These are phyloP conservation scores for Cinnamomum micranthum DNA, from an alignment of 164 flowering plant genomes.

Conservation along the genomic window DNA sequence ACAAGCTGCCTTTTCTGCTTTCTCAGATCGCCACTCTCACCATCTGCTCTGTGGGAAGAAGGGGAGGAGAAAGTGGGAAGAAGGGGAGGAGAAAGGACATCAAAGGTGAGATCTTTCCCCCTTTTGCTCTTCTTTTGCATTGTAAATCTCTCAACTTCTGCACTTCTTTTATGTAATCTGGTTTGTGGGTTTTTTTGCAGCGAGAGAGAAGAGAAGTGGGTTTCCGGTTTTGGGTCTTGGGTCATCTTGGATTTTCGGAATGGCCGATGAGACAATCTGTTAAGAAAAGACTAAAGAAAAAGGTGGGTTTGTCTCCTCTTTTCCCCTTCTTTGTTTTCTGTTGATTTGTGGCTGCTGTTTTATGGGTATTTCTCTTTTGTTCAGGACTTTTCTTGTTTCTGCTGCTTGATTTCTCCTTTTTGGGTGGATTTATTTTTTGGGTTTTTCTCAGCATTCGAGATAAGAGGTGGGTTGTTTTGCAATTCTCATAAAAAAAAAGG, in stretches of 20 bases:
- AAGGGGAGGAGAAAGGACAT: neutral
- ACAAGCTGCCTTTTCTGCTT: slow-evolving; percentile 4
- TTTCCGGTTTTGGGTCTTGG: neutral
- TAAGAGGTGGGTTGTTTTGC: neutral
- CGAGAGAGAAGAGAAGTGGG: neutral
- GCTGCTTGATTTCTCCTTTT: neutral
- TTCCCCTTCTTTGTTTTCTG: neutral
- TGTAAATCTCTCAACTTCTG: neutral
- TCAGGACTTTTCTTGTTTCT: neutral
- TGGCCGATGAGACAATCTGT: neutral
- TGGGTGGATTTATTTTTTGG: neutral
- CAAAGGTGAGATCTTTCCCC: slow-evolving; percentile 2
- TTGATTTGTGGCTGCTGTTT: neutral
- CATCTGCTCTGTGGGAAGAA: neutral
- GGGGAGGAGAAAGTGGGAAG: neutral
- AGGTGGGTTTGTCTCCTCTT: neutral
- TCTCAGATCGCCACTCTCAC: slow-evolving; percentile 12
- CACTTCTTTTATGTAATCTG: neutral
- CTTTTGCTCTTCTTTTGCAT: neutral
- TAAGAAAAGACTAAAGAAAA: neutral
- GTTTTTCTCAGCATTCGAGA: neutral
- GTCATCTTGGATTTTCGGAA: slow-evolving; percentile 3
- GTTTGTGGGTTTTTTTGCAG: slow-evolving; percentile 2
- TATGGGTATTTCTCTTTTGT: neutral
- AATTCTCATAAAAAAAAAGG: neutral